phyloP scores from a whole-genome alignment of 768 basidiomycete genomes.

The Tephrocybe sp. region DNA sequence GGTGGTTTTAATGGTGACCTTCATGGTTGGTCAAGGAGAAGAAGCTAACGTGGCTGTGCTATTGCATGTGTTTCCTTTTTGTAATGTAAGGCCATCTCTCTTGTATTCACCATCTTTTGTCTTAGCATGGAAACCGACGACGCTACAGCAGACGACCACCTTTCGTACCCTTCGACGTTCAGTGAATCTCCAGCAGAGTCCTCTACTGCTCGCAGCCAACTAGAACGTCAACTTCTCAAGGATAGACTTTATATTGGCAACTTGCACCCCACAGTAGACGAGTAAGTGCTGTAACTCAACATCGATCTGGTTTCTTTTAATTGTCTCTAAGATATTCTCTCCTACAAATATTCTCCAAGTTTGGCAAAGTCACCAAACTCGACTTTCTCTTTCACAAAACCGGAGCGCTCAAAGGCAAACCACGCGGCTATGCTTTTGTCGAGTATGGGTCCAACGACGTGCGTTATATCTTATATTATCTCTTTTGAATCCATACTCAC shows the following conservation, averaged over 20 bases:
- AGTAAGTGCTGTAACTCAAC: slow-evolving; percentile 46
- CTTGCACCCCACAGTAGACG: slow-evolving; percentile 82
- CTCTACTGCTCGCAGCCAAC: slow-evolving; percentile 12
- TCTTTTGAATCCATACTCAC: slow-evolving; percentile 36
- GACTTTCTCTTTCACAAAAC: slow-evolving; percentile 97
- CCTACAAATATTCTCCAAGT: slow-evolving; percentile 87
- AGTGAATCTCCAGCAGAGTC: slow-evolving; percentile 18
- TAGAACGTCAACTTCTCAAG: slow-evolving; percentile 43
- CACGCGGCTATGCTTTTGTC: slow-evolving; percentile 93
- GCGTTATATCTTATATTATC: slow-evolving; percentile 36
- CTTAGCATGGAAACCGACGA: slow-evolving; percentile 1
- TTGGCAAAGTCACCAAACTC: slow-evolving; percentile 88
- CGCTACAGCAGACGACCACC: slow-evolving; percentile 13
- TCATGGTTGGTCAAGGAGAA: slow-evolving; percentile 51
- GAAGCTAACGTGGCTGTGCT: slow-evolving; percentile 9
- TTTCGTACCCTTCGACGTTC: slow-evolving; percentile 22
- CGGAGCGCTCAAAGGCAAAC: slow-evolving; percentile 86
- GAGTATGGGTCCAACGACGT: slow-evolving; percentile 83
- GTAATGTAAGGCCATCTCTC: not conserved
- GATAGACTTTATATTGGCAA: slow-evolving; percentile 92
- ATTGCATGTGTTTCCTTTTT: slow-evolving; percentile 2
- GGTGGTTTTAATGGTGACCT: slow-evolving; percentile 93
- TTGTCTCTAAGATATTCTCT: slow-evolving; percentile 66
- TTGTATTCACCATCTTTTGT: not conserved
- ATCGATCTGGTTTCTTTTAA: not conserved